Percentiles rank a stretch among this genome's conserved stretches.
Evolutionary conservation across 257 asterid genomes (phyloP).

Genomic region (Solanum bukasovii): DNA sequence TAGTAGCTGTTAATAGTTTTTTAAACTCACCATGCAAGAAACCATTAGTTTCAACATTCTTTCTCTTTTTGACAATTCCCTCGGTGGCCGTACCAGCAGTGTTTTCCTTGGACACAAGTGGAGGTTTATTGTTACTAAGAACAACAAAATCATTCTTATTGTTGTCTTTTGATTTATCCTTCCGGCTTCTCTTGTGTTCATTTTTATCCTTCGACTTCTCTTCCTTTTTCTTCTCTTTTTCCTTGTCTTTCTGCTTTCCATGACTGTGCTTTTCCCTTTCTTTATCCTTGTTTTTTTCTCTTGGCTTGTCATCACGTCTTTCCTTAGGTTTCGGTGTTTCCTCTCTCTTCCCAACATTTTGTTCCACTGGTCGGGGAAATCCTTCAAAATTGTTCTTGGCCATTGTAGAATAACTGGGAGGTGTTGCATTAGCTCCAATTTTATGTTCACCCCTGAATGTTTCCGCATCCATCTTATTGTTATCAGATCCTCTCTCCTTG

Average conservation of each 20-base stretch:
- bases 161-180: slow-evolving; percentile 15
- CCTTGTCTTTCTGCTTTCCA: slow-evolving; percentile 29
- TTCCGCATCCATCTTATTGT: slow-evolving; percentile 21
- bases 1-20: neutral
- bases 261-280: slow-evolving; percentile 29
- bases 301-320: slow-evolving; percentile 18
- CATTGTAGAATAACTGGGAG: slow-evolving; percentile 11
- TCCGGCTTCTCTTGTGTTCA: slow-evolving; percentile 26
- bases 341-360: slow-evolving; percentile 25
- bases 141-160: slow-evolving; percentile 15
- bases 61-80: slow-evolving; percentile 43
- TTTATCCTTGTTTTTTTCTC: slow-evolving; percentile 30
- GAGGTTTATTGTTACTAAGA: slow-evolving; percentile 12
- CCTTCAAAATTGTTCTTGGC: slow-evolving; percentile 24
- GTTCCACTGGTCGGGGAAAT: slow-evolving; percentile 24
- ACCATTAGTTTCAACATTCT: slow-evolving; percentile 46
- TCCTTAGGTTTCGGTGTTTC: slow-evolving; percentile 33
- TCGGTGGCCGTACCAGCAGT: slow-evolving; percentile 21
- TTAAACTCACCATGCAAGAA: slow-evolving; percentile 57
- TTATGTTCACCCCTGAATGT: slow-evolving; percentile 14
- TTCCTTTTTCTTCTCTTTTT: slow-evolving; percentile 13
- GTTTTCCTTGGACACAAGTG: slow-evolving; percentile 16
- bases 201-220: slow-evolving; percentile 23
- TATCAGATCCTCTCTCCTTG: slow-evolving; percentile 27
- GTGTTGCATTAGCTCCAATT: slow-evolving; percentile 17